Evolutionary conservation across 495 filamentous ascomycete species (phyloP).

Genomic region (Cudoniella acicularis): DNA sequence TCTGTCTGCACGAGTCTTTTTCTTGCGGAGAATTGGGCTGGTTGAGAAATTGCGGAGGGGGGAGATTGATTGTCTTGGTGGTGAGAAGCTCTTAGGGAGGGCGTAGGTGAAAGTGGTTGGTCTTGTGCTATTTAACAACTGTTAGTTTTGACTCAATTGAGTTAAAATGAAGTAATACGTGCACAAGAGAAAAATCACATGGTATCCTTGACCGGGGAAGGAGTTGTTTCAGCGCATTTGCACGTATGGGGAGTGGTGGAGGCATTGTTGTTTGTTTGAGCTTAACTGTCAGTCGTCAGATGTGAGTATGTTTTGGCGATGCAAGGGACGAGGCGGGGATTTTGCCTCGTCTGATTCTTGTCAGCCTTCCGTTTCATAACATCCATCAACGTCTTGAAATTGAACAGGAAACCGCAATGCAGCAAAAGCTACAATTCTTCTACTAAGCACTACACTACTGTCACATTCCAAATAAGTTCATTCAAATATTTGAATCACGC

Average conservation of each 20-base stretch:
- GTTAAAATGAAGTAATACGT: neutral
- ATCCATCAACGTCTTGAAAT: neutral
- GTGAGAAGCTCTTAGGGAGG: conserved; percentile 3
- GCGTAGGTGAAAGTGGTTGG: conserved; percentile 2
- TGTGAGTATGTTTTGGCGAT: neutral
- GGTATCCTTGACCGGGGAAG: neutral
- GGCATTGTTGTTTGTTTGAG: conserved; percentile 5
- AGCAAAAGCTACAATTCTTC: neutral
- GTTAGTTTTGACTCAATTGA: neutral
- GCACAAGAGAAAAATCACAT: conserved; percentile 6
- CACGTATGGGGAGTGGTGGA: conserved; percentile 8
- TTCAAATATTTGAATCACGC: too few species aligned
- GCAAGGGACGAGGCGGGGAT: neutral
- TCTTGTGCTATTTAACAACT: neutral
- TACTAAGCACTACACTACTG: neutral
- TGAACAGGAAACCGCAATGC: too few species aligned
- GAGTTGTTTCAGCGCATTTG: conserved; percentile 11
- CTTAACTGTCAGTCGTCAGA: neutral
- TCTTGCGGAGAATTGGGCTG: conserved; percentile 20
- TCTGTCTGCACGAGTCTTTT: conserved; percentile 20
- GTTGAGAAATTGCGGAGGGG: conserved; percentile 24
- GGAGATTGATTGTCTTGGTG: conserved; percentile 15
- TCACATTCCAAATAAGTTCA: neutral
- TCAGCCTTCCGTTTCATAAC: neutral
- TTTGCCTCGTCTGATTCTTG: neutral